phyloP scores from a whole-genome alignment of 2,329 filamentous ascomycete genomes.

The Tolypocladium tundrense region DNA sequence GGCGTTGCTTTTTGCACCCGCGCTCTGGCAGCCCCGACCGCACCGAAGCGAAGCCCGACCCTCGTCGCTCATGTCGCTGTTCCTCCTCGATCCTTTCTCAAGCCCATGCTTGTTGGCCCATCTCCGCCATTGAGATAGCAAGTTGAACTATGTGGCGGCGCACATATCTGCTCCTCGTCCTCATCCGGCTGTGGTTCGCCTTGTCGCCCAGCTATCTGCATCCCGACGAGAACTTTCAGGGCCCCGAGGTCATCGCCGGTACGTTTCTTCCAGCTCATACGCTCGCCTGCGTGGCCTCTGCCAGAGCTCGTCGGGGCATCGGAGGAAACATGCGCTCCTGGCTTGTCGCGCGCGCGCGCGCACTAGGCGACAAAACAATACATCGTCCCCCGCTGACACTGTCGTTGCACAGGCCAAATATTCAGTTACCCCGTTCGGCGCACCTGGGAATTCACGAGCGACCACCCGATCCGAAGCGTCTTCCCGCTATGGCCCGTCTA shows the following conservation, averaged over 20 bases:
- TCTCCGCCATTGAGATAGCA: conserved; percentile 3
- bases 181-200: conserved; percentile 88
- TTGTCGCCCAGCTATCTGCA: conserved; percentile 93
- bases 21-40: not conserved
- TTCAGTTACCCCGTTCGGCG: conserved; percentile 82
- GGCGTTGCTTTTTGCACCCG: not conserved
- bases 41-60: not conserved
- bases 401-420: conserved; percentile 58
- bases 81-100: conserved; percentile 4
- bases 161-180: conserved; percentile 72
- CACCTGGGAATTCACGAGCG: conserved; percentile 94
- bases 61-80: conserved; percentile 9
- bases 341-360: not conserved
- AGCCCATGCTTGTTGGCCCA: conserved; percentile 16
- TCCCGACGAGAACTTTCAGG: conserved; percentile 98
- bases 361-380: not conserved
- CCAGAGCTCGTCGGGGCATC: not conserved
- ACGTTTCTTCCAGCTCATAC: conserved; percentile 24
- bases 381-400: not conserved
- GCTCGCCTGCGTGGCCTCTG: not conserved
- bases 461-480: conserved; percentile 82
- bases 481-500: conserved; percentile 96
- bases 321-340: not conserved
- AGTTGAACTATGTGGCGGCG: conserved; percentile 70
- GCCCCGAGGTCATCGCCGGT: conserved; percentile 95